Conservation (phyloP, 2,329 filamentous ascomycete genomes). For the Nothomitra cinnamomea region DNA sequence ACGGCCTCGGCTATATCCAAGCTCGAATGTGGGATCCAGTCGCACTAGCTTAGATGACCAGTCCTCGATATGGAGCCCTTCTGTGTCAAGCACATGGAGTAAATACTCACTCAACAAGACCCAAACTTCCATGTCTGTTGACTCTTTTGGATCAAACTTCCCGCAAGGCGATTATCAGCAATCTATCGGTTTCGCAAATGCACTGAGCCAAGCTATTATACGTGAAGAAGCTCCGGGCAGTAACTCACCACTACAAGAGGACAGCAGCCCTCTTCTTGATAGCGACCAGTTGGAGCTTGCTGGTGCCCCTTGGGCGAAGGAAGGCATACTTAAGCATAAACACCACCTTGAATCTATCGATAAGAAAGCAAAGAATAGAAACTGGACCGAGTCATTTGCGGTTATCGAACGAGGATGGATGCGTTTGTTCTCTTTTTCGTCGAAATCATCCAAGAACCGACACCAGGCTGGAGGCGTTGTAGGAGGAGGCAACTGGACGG, state of each 20-base stretch:
- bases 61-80: conserved; percentile 81
- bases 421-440: conserved; percentile 82
- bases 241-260: conserved; percentile 34
- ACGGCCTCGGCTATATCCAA: conserved; percentile 55
- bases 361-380: conserved; percentile 83
- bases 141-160: conserved; percentile 67
- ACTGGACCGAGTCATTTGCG: conserved; percentile 90
- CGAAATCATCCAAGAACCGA: conserved; percentile 46
- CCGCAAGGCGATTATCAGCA: conserved; percentile 76
- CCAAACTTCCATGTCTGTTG: conserved; percentile 78
- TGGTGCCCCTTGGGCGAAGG: conserved; percentile 96
- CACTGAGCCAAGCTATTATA: conserved; percentile 89
- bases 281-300: conserved; percentile 84
- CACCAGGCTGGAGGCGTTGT: conserved; percentile 45
- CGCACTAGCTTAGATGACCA: conserved; percentile 87
- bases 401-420: conserved; percentile 91
- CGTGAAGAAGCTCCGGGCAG: conserved; percentile 58
- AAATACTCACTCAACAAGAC: conserved; percentile 84
- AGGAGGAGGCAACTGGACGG: conserved; percentile 94
- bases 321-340: conserved; percentile 90
- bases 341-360: conserved; percentile 84
- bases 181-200: conserved; percentile 93
- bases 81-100: conserved; percentile 85
- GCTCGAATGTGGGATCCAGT: conserved; percentile 73
- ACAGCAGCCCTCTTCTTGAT: conserved; percentile 54